phyloP scores from a whole-genome alignment of 1,284 basidiomycete genomes.

The Albatrellus sp. region DNA sequence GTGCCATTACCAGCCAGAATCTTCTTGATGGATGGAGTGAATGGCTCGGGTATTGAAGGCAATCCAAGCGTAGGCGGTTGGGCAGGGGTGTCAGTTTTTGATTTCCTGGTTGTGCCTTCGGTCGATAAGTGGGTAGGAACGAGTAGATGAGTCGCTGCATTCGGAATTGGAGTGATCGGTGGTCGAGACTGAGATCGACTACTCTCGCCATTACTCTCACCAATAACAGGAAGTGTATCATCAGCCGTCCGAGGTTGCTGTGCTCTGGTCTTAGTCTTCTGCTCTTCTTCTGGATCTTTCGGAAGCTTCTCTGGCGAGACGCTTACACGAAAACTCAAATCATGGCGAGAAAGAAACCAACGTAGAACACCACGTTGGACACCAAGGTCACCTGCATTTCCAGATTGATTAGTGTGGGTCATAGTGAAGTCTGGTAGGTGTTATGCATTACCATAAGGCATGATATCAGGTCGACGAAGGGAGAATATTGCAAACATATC shows the following conservation, averaged over 20 bases:
- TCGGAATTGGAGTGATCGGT: conserved; percentile 9
- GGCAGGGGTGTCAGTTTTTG: conserved; percentile 1
- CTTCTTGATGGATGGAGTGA: conserved; percentile 56
- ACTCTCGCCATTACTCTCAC: background rate
- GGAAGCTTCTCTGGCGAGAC: conserved; percentile 44
- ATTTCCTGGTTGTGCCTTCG: background rate
- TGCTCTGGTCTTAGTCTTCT: conserved; percentile 11
- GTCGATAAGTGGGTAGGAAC: conserved; percentile 8
- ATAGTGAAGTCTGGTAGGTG: conserved; percentile 1
- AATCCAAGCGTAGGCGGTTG: conserved; percentile 11
- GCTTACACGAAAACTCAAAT: conserved; percentile 31
- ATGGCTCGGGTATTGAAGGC: conserved; percentile 34
- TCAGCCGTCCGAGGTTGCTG: conserved; percentile 4
- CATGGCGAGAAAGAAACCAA: conserved; percentile 65
- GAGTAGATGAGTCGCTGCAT: conserved; percentile 15
- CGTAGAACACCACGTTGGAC: conserved; percentile 68
- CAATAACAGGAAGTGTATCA: background rate
- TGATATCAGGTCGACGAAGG: conserved; percentile 68
- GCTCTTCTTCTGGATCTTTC: conserved; percentile 18
- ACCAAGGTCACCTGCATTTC: conserved; percentile 57
- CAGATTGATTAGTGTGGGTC: background rate
- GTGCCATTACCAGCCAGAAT: conserved; percentile 22
- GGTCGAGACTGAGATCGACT: background rate
- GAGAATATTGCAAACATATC: conserved; percentile 90
- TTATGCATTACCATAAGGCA: conserved; percentile 50